Base-by-base conservation (phyloP, 1,139 yeast species). In the Hanseniaspora gamundiae region DNA sequence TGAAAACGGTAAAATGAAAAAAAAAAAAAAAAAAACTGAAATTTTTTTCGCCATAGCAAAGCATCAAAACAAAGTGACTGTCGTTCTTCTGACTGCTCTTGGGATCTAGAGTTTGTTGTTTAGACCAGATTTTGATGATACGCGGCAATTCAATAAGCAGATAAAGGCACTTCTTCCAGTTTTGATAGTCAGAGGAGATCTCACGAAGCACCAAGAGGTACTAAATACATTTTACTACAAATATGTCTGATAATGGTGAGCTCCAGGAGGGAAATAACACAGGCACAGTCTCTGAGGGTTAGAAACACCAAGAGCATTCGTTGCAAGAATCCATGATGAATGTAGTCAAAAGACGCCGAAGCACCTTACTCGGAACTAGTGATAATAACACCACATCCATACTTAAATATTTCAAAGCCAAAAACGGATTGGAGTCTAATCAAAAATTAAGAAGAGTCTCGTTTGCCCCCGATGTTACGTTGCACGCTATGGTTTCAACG, bases 381-480 rank as follows among this genome's bases (percentile, higher is more conserved):
- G 53, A 51, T 2, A 57, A 55, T 40, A 57, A 57, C 36, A 57
- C 60, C 5, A 57, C 60, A 5, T 56, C 60, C 2, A 51, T 51
- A 40, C 50, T 57, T 4, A 51, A 50, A 36, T 50, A 56, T 2
- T 26, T 51, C 4, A 35, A 33, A 20, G 39, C 51, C 29, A 53
- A 50, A 21, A 7, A 21, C 8, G 20, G 20, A 36, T 3, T 11
- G 28, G 11, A 13, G 31, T 40, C 45, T 6, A 55, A 48, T 42
- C 19, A 30, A 16, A 42, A 43, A 2, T 52, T 48, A 35, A 63
- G 87, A 51, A 60, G 87, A 31, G 87, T 80, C 0, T 78, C 85
- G 1, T 80, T 80, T 65, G 85, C 86, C 2, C 85, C 85, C 1
- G 87, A 80, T 53, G 87, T 80, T 0, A 80, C 86, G 0, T 62